Percentiles rank a stretch among this genome's conserved stretches.
phyloP scores from a whole-genome alignment of 2,329 filamentous ascomycete species.

The Monilinia laxa region DNA sequence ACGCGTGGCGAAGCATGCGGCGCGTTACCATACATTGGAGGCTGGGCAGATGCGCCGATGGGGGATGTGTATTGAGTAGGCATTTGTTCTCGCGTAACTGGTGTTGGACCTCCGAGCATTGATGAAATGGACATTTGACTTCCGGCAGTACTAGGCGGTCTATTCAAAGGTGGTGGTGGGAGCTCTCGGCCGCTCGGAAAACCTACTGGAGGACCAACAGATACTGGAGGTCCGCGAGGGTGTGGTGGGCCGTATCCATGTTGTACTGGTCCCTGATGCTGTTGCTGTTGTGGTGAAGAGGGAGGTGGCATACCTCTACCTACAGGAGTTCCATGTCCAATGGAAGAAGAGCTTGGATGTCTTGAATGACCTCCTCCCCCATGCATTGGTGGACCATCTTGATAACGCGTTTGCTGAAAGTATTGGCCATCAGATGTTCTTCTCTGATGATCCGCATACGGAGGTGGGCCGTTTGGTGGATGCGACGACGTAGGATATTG shows the following conservation, averaged over 20 bases:
- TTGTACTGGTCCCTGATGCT: slow-evolving; percentile 35
- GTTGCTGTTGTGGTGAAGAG: slow-evolving; percentile 50
- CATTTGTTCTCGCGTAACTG: slow-evolving; percentile 48
- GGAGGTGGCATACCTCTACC: slow-evolving; percentile 49
- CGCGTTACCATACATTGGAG: slow-evolving; percentile 44
- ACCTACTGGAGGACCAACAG: slow-evolving; percentile 43
- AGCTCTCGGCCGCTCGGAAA: slow-evolving; percentile 55
- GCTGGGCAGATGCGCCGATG: slow-evolving; percentile 39
- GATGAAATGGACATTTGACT: slow-evolving; percentile 75
- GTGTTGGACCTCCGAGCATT: slow-evolving; percentile 59
- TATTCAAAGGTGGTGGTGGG: slow-evolving; percentile 51
- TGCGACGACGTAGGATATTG: slow-evolving; percentile 38
- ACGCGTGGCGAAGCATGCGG: slow-evolving; percentile 42
- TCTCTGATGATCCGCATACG: slow-evolving; percentile 40
- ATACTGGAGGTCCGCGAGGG: slow-evolving; percentile 46
- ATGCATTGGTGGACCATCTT: slow-evolving; percentile 36
- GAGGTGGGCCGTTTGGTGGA: slow-evolving; percentile 34
- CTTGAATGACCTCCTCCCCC: slow-evolving; percentile 37
- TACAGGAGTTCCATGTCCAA: slow-evolving; percentile 38
- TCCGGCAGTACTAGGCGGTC: slow-evolving; percentile 47
- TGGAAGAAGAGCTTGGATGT: slow-evolving; percentile 40
- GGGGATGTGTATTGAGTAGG: slow-evolving; percentile 50
- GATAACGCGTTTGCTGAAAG: slow-evolving; percentile 34
- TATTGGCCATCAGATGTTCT: slow-evolving; percentile 41
- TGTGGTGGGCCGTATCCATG: slow-evolving; percentile 40